A percentile compares a stretch with the other conserved stretches of the same genome.
Conservation (phyloP, 192 early-diverging fungal genomes). For the Diversispora eburnea region DNA sequence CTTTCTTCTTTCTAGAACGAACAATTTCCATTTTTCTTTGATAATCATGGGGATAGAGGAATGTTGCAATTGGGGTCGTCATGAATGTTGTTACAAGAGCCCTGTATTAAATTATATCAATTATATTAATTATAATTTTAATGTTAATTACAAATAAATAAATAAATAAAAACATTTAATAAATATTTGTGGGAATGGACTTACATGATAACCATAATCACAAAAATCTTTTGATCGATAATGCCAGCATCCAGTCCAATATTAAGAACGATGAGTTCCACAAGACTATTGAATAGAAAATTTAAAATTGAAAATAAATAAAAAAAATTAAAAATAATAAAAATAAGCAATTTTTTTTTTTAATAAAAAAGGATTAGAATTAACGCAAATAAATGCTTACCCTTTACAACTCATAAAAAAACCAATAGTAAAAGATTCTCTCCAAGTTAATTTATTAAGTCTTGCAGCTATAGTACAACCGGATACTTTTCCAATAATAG, state of each 20-base stretch:
- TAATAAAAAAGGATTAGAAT: slow-evolving; percentile 1
- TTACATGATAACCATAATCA: slow-evolving; percentile 53
- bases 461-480: slow-evolving; percentile 71
- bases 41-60: slow-evolving; percentile 70
- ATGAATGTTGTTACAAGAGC: slow-evolving; percentile 85
- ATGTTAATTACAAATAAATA: too few species aligned
- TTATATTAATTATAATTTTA: too few species aligned
- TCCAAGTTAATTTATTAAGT: slow-evolving; percentile 66
- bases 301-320: too few species aligned
- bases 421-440: slow-evolving; percentile 83
- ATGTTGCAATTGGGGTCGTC: slow-evolving; percentile 74
- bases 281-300: slow-evolving; percentile 49
- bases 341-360: too few species aligned
- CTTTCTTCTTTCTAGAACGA: slow-evolving; percentile 23
- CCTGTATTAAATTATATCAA: slow-evolving; percentile 41
- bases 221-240: slow-evolving; percentile 60
- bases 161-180: too few species aligned
- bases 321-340: too few species aligned
- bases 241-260: slow-evolving; percentile 83
- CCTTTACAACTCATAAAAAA: slow-evolving; percentile 96
- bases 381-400: slow-evolving; percentile 22
- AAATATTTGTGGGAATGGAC: neutral
- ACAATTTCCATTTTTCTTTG: slow-evolving; percentile 38
- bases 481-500: slow-evolving; percentile 83
- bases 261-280: slow-evolving; percentile 95